These are phyloP conservation scores for Collybiopsis confluens DNA, from an alignment of 768 basidiomycete species.

Conservation along the genomic window DNA sequence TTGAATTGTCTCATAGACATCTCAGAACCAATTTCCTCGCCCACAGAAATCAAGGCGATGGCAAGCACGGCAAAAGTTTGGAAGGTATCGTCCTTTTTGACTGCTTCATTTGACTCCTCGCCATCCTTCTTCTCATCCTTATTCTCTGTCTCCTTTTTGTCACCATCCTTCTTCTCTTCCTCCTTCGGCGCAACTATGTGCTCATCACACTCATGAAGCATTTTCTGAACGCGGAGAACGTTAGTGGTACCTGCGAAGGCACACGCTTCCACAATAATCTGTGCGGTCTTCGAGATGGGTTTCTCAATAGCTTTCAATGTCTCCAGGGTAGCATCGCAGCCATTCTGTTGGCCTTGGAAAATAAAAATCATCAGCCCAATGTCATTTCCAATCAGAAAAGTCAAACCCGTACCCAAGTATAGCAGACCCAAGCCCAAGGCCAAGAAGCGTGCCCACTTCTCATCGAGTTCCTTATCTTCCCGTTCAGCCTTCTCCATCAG, in stretches of 20 bases:
- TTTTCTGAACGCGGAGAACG: slow-evolving; percentile 86
- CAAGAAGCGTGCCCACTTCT: slow-evolving; percentile 95
- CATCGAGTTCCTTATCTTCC: slow-evolving; percentile 69
- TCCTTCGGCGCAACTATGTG: slow-evolving; percentile 58
- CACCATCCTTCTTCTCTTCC: slow-evolving; percentile 49
- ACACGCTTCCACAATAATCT: slow-evolving; percentile 89
- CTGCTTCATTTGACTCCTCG: slow-evolving; percentile 31
- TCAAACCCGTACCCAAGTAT: slow-evolving; percentile 76
- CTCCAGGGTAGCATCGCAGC: slow-evolving; percentile 89
- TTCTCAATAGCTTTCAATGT: slow-evolving; percentile 92
- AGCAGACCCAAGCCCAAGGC: slow-evolving; percentile 84
- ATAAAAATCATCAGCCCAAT: background rate
- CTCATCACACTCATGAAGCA: slow-evolving; percentile 93
- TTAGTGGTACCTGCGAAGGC: slow-evolving; percentile 95
- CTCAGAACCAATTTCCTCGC: slow-evolving; percentile 95
- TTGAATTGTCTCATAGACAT: slow-evolving; percentile 98
- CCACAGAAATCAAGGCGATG: slow-evolving; percentile 94
- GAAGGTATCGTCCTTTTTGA: slow-evolving; percentile 63
- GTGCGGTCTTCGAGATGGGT: slow-evolving; percentile 85
- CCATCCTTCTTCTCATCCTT: slow-evolving; percentile 47
- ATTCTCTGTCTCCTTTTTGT: slow-evolving; percentile 46
- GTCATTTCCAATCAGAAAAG: too few species aligned
- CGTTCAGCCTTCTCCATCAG: slow-evolving; percentile 75
- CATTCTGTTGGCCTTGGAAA: slow-evolving; percentile 89
- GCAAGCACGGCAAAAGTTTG: slow-evolving; percentile 92